Evolutionary conservation across 2,329 filamentous ascomycete genomes (phyloP), one percentile per base, ranked within the genome.

Genomic region (Fusarium sacchari): DNA sequence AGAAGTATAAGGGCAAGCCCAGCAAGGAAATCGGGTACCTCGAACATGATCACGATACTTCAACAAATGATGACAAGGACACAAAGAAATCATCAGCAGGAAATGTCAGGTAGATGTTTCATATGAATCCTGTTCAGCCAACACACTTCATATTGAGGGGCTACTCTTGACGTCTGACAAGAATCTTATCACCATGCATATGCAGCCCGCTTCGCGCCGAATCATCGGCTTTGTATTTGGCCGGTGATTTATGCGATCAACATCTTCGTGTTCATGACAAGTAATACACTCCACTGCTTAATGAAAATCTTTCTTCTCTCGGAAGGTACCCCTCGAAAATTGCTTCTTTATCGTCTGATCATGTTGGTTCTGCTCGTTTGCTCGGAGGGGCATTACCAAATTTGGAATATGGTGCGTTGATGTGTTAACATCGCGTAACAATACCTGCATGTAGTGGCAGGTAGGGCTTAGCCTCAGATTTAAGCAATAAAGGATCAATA

Each of bases 31-130:
- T 39, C 30, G 1, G 26, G 37, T 20, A 46, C 3, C 28, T 50
- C 42, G 24, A 63, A 24, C 40, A 67, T 66, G 3, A 11, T 59
- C 5, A 13, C 24, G 5, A 14, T 37, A 7, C 26, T 22, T 8
- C 8, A 4, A 9, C 8, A 6, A 7, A 15, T 2, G 17, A 36
- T 34, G 15, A 15, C 6, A 37, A 26, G n/a, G 6, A 9, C 18
- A 34, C 3, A 20, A 6, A 32, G 17, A 20, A 6, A 9, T 5
- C 6, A 7, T 11, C 24, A 34, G 18, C 1, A 4, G 10, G 1
- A 11, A 20, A 26, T 4, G 3, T 6, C 17, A 4, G 10, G 28
- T 42, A n/a, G 7, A 15, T 15, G 1, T 18, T 53, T 40, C 18
- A 18, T 2, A 8, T 15, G 14, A 14, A 15, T 4, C 3, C 11